phyloP scores from a whole-genome alignment of 1,284 basidiomycete genomes.

The Ganoderma resinaceum region DNA sequence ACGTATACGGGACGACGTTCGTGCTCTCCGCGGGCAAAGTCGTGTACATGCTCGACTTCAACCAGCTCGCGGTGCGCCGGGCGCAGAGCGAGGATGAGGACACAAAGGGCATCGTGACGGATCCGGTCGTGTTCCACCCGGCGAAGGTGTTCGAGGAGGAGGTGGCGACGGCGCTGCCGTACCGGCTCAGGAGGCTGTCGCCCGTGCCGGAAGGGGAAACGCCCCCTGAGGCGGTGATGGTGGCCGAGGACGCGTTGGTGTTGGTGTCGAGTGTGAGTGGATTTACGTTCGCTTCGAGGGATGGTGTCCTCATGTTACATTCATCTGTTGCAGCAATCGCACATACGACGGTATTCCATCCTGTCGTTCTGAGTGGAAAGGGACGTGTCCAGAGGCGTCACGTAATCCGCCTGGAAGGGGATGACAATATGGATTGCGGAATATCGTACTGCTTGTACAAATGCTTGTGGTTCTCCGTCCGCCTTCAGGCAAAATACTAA shows the following conservation, averaged over 20 bases:
- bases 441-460: too few species aligned
- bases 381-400: too few species aligned
- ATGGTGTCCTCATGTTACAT: background rate
- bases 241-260: conserved; percentile 61
- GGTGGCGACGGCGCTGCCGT: conserved; percentile 55
- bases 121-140: conserved; percentile 33
- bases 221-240: conserved; percentile 49
- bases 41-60: conserved; percentile 55
- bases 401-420: too few species aligned
- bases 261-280: conserved; percentile 52
- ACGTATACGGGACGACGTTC: conserved; percentile 59
- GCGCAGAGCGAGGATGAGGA: conserved; percentile 11
- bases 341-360: conserved; percentile 42
- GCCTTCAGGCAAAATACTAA: too few species aligned
- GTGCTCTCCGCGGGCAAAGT: conserved; percentile 36
- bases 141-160: conserved; percentile 44
- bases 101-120: conserved; percentile 25
- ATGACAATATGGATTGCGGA: too few species aligned
- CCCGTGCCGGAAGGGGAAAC: conserved; percentile 27
- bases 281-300: background rate
- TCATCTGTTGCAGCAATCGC: conserved; percentile 23
- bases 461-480: too few species aligned
- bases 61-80: conserved; percentile 49
- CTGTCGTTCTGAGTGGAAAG: conserved; percentile 42
- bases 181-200: conserved; percentile 39